Percentiles rank a stretch among this genome's conserved stretches.
These are phyloP conservation scores for Phascolomyces articulosus DNA, from an alignment of 371 early-diverging fungal species.

Conservation along the genomic window DNA sequence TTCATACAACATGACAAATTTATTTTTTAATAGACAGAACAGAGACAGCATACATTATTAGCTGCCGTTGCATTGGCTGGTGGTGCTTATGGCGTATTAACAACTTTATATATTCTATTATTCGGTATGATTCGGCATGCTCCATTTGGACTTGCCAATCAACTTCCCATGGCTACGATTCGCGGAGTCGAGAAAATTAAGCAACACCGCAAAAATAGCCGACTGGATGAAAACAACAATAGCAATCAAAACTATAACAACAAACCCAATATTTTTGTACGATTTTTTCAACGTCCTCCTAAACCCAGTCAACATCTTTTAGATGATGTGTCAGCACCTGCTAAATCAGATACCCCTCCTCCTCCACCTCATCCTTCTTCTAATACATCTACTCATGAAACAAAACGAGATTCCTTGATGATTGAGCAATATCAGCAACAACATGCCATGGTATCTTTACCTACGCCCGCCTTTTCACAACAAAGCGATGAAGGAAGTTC, in stretches of 20 bases:
- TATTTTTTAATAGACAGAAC: slow-evolving; percentile 32
- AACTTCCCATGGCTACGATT: slow-evolving; percentile 28
- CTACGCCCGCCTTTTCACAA: no score
- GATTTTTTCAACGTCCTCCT: not conserved
- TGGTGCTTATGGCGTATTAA: slow-evolving; percentile 44
- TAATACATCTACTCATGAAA: no score
- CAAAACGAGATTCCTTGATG: not conserved
- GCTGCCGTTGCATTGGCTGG: slow-evolving; percentile 41
- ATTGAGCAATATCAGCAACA: not conserved
- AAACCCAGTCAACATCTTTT: not conserved
- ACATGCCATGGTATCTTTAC: not conserved
- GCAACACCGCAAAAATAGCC: not conserved
- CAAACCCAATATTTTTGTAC: not conserved
- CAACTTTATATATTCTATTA: slow-evolving; percentile 39
- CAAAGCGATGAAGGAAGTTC: slow-evolving; percentile 1
- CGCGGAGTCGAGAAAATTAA: slow-evolving; percentile 8
- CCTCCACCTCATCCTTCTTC: no score
- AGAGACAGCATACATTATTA: slow-evolving; percentile 42
- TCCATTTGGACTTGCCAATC: slow-evolving; percentile 46
- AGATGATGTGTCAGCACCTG: not conserved
- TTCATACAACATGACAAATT: not conserved
- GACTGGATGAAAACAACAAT: not conserved
- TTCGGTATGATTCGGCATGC: slow-evolving; percentile 49
- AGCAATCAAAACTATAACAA: not conserved
- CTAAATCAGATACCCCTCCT: not conserved